These are phyloP conservation scores for Pontederia crassipes DNA, from an alignment of 176 grass and related monocot species.

Conservation along the genomic window DNA sequence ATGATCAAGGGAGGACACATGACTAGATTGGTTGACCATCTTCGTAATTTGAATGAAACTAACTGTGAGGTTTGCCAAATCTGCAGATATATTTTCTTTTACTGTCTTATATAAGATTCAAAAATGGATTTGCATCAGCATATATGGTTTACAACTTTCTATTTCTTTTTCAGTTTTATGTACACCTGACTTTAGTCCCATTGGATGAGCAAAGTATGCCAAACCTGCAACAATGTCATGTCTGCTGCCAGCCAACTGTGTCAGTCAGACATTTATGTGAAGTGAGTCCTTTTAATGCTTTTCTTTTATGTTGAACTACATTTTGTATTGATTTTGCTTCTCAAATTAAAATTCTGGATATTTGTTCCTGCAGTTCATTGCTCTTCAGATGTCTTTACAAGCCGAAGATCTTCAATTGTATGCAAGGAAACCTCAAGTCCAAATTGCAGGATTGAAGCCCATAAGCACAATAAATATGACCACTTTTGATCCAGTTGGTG, in stretches of 20 bases:
- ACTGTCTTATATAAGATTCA: not conserved
- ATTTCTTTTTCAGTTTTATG: conserved; percentile 32
- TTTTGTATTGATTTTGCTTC: too few relatives aligned
- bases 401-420: conserved; percentile 60
- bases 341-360: not conserved
- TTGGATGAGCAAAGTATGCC: conserved; percentile 31
- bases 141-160: not conserved
- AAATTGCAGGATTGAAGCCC: conserved; percentile 6
- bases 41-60: conserved; percentile 37
- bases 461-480: not conserved
- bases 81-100: not conserved
- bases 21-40: conserved; percentile 50
- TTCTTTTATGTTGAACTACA: not conserved
- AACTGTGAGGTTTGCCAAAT: conserved; percentile 38
- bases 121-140: not conserved
- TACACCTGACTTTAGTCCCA: conserved; percentile 41
- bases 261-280: conserved; percentile 37
- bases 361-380: conserved; percentile 36
- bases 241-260: conserved; percentile 45
- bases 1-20: conserved; percentile 35
- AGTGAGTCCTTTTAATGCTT: conserved; percentile 29
- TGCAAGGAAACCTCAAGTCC: conserved; percentile 30
- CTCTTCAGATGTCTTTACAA: conserved; percentile 35
- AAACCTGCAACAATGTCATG: conserved; percentile 40
- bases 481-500: too few relatives aligned